Evolutionary conservation across 495 filamentous ascomycete genomes (phyloP).

Genomic region (Neurospora tetraspora): DNA sequence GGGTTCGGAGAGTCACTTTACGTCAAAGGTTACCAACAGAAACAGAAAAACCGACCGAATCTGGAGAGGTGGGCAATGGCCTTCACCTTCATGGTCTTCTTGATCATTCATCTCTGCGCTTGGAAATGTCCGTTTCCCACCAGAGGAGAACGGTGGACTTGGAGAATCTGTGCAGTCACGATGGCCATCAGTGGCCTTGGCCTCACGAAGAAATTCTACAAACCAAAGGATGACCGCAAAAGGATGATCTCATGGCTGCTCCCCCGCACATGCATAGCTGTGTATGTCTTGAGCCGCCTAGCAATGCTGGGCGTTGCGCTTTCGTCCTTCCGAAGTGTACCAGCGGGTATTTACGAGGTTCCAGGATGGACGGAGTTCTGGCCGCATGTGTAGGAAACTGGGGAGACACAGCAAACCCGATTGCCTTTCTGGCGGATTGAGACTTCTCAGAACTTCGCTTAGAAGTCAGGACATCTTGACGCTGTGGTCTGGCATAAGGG

Average conservation of each 20-base stretch:
- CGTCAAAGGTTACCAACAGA: background rate
- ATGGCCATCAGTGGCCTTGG: background rate
- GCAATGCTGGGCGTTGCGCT: background rate
- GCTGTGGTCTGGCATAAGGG: background rate
- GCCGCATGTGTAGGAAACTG: background rate
- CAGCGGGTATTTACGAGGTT: background rate
- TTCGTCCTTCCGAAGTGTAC: background rate
- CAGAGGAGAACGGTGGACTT: background rate
- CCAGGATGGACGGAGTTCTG: background rate
- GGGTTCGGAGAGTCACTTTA: background rate
- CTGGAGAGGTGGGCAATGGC: background rate
- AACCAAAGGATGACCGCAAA: background rate
- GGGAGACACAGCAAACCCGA: background rate
- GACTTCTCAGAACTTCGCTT: background rate
- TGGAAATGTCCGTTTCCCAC: background rate
- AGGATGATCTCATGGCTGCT: background rate
- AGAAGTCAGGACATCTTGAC: background rate
- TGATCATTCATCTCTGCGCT: background rate
- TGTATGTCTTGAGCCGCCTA: background rate
- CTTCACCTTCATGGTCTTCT: background rate
- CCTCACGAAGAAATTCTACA: background rate
- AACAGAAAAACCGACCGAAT: background rate
- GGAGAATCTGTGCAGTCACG: background rate
- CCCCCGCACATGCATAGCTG: background rate
- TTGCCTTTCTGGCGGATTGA: background rate